phyloP scores from a whole-genome alignment of 345 rosid species.

The Populus euphratica region DNA sequence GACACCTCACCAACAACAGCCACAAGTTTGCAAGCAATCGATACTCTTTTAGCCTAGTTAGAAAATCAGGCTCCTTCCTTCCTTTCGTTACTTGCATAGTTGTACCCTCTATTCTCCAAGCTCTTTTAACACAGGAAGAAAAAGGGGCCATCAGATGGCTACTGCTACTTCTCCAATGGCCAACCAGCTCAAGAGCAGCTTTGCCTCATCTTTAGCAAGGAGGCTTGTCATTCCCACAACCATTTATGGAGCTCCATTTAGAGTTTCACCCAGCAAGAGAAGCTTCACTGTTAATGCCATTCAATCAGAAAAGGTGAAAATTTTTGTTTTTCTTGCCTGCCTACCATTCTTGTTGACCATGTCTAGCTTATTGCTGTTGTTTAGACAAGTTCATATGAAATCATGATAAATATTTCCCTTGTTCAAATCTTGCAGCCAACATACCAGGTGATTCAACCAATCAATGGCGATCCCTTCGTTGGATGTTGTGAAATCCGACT shows the following conservation, averaged over 20 bases:
- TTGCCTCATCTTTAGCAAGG: conserved; percentile 46
- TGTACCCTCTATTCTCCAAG: background rate
- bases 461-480: conserved; percentile 97
- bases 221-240: conserved; percentile 54
- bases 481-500: too few species aligned
- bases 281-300: conserved; percentile 69
- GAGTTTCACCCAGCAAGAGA: conserved; percentile 49
- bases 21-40: conserved; percentile 26
- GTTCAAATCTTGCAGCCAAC: conserved; percentile 57
- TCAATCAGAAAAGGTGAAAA: conserved; percentile 63
- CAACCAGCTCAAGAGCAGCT: conserved; percentile 73
- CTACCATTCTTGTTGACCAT: background rate
- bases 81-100: conserved; percentile 1
- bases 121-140: conserved; percentile 3
- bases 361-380: background rate
- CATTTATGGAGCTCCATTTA: conserved; percentile 60
- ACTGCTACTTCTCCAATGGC: conserved; percentile 82
- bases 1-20: conserved; percentile 30
- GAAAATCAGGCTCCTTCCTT: background rate
- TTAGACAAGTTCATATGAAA: background rate
- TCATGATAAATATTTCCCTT: background rate
- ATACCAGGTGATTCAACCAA: conserved; percentile 89
- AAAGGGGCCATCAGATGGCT: conserved; percentile 32
- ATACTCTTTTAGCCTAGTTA: conserved; percentile 8
- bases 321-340: too few species aligned